These are phyloP conservation scores for Lipomyces anomalus DNA, from an alignment of 805 yeast species.

Conservation along the genomic window DNA sequence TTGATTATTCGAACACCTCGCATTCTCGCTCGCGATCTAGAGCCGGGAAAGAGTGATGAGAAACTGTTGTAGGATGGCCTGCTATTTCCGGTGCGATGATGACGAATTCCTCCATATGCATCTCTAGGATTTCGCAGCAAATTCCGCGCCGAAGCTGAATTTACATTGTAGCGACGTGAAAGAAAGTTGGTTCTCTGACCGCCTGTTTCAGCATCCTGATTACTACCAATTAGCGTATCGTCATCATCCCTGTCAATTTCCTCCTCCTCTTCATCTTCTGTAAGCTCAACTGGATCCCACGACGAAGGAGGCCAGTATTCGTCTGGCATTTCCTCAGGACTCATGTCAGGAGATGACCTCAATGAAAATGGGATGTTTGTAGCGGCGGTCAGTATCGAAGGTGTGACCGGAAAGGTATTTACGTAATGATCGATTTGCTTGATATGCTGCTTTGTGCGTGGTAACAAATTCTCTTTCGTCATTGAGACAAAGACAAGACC, in stretches of 20 bases:
- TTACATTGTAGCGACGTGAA: too few relatives aligned
- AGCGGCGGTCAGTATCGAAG: too few relatives aligned
- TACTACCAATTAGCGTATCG: background rate
- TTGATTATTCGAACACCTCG: slow-evolving; percentile 13
- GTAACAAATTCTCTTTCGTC: slow-evolving; percentile 18
- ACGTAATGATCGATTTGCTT: slow-evolving; percentile 11
- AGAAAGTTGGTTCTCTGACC: background rate
- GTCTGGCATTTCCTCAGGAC: slow-evolving; percentile 1
- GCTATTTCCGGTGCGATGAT: too few relatives aligned
- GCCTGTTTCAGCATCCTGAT: slow-evolving; percentile 1
- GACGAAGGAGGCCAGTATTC: slow-evolving; percentile 2
- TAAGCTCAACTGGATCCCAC: background rate
- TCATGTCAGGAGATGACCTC: background rate
- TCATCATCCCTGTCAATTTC: slow-evolving; percentile 1
- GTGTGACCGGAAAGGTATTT: slow-evolving; percentile 2
- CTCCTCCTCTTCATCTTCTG: slow-evolving; percentile 3
- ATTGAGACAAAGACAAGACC: slow-evolving; percentile 18
- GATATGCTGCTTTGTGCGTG: slow-evolving; percentile 14
- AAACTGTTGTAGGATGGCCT: too few relatives aligned
- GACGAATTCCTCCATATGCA: too few relatives aligned
- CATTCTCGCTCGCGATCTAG: too few relatives aligned
- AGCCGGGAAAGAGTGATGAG: too few relatives aligned
- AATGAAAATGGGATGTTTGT: slow-evolving; percentile 1
- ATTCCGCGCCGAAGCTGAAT: too few relatives aligned
- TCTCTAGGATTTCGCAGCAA: too few relatives aligned